phyloP scores from a whole-genome alignment of 2,329 filamentous ascomycete genomes.

The Verruconis gallopava region DNA sequence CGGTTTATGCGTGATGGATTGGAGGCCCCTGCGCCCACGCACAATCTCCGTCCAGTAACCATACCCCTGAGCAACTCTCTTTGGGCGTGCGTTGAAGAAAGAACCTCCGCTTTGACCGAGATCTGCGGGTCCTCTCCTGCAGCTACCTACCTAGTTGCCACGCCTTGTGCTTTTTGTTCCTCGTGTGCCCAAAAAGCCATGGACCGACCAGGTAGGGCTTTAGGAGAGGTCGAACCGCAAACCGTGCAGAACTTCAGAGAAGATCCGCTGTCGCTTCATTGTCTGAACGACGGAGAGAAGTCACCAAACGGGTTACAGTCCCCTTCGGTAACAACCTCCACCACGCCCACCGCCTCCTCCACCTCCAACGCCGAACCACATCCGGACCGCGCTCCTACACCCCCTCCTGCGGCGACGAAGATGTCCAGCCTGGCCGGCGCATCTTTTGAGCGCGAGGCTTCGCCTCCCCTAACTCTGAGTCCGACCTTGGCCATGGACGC shows the following conservation, averaged over 20 bases:
- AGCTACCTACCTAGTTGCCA: no score
- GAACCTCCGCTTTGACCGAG: no score
- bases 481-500: slow-evolving; percentile 51
- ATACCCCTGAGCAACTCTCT: no score
- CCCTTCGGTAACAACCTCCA: not conserved
- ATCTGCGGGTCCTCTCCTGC: no score
- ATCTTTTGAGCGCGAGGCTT: slow-evolving; percentile 5
- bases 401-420: not conserved
- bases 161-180: no score
- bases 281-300: not conserved
- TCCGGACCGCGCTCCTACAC: not conserved
- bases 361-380: not conserved
- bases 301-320: not conserved
- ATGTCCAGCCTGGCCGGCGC: not conserved
- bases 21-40: no score
- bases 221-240: no score
- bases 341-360: not conserved
- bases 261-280: not conserved
- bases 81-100: no score
- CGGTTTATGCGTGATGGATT: no score
- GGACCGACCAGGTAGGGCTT: no score
- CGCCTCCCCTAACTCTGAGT: slow-evolving; percentile 14
- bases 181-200: no score
- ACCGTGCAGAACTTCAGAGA: not conserved
- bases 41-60: no score